Evolutionary conservation across 768 basidiomycete species (phyloP).

Genomic region (Strobilomyces confusus): DNA sequence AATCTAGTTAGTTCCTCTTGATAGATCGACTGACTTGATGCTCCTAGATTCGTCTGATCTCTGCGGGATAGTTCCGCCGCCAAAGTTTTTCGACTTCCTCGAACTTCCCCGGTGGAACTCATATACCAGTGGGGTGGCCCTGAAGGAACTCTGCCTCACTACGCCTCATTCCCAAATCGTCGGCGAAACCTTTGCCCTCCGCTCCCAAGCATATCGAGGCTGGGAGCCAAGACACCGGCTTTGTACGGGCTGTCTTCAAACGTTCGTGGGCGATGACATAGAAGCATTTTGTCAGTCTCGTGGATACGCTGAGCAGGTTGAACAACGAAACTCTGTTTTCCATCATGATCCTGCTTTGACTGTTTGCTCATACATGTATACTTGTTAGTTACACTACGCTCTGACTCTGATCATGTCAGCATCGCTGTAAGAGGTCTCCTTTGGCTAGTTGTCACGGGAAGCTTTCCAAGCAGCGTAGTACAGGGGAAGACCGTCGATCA

Average conservation of each 20-base stretch:
- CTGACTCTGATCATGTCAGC: too few species aligned
- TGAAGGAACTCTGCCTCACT: constrained; percentile 5
- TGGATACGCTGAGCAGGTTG: neutral
- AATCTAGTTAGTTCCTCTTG: constrained; percentile 7
- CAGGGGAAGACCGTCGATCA: constrained; percentile 31
- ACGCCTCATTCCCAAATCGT: constrained; percentile 8
- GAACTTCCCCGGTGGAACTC: constrained; percentile 16
- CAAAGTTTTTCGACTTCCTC: constrained; percentile 9
- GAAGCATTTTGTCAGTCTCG: constrained; percentile 1
- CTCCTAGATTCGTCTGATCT: constrained; percentile 15
- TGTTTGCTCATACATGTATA: neutral
- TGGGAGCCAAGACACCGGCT: constrained; percentile 12
- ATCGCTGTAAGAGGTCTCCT: neutral
- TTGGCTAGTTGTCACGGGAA: constrained; percentile 4
- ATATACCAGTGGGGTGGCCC: neutral
- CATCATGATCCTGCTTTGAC: too few species aligned
- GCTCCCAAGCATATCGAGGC: constrained; percentile 2
- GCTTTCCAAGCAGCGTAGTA: constrained; percentile 29
- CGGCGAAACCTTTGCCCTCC: neutral
- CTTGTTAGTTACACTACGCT: too few species aligned
- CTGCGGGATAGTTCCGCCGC: constrained; percentile 12
- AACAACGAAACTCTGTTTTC: neutral
- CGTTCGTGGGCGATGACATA: constrained; percentile 7
- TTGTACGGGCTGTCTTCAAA: constrained; percentile 10
- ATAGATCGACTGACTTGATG: neutral